A percentile compares a stretch with the other conserved stretches of the same genome.
Conservation (phyloP, 1,284 basidiomycete species). For the Heliocybe sulcata region DNA sequence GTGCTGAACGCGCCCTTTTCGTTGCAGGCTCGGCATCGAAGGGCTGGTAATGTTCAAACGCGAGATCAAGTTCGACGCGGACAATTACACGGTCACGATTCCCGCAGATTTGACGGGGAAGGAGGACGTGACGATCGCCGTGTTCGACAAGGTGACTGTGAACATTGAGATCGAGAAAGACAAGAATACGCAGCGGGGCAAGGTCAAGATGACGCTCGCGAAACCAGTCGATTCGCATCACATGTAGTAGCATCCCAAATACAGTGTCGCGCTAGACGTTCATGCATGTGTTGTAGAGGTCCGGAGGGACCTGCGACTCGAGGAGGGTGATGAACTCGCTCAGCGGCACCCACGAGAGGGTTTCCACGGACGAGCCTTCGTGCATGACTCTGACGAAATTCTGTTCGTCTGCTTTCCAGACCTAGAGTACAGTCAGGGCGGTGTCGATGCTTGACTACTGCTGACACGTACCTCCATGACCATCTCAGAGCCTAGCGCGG, state of each 20-base stretch:
- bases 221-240: conserved; percentile 56
- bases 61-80: conserved; percentile 85
- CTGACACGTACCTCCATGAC: conserved; percentile 34
- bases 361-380: conserved; percentile 33
- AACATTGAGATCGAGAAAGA: conserved; percentile 93
- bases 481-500: conserved; percentile 44
- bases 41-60: conserved; percentile 91
- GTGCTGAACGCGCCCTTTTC: background rate
- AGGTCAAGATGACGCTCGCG: conserved; percentile 86
- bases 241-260: conserved; percentile 17
- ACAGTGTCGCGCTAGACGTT: too few relatives aligned
- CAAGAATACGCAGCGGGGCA: conserved; percentile 87
- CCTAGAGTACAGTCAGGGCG: too few relatives aligned
- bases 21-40: conserved; percentile 80
- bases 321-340: conserved; percentile 30
- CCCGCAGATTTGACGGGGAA: conserved; percentile 34
- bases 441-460: background rate
- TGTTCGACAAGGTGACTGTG: conserved; percentile 92
- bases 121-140: conserved; percentile 57
- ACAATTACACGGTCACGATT: conserved; percentile 82
- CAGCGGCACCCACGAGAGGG: conserved; percentile 31
- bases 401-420: conserved; percentile 26
- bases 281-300: conserved; percentile 24
- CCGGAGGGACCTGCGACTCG: conserved; percentile 27
- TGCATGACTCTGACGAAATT: conserved; percentile 38